A percentile compares a stretch with the other conserved stretches of the same genome.
Conservation (phyloP, 1,139 yeast genomes). For the Lodderomyces jiufengensis region DNA sequence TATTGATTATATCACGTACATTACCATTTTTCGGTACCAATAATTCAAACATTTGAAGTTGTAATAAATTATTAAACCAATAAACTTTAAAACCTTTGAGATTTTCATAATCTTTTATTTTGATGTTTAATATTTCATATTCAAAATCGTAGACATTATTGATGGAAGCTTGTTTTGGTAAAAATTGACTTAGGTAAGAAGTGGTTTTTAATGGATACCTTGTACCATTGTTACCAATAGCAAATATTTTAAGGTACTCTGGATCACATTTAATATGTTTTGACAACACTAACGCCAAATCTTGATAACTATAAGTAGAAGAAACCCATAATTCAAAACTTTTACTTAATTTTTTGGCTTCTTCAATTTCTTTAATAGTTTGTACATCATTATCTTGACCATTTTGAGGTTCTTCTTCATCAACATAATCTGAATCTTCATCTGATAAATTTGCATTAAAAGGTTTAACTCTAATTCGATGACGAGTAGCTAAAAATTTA, state of each 20-base stretch:
- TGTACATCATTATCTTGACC: slow-evolving; percentile 8
- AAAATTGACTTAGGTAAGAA: slow-evolving; percentile 39
- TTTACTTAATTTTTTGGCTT: slow-evolving; percentile 18
- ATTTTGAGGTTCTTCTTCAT: slow-evolving; percentile 15
- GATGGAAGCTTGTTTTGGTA: slow-evolving; percentile 48
- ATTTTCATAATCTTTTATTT: slow-evolving; percentile 73
- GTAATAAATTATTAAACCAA: slow-evolving; percentile 62
- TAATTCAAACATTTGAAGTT: slow-evolving; percentile 66
- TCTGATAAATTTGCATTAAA: slow-evolving; percentile 41
- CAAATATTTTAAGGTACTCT: slow-evolving; percentile 60
- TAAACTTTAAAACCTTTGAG: slow-evolving; percentile 60
- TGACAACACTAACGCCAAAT: slow-evolving; percentile 60
- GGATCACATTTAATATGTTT: slow-evolving; percentile 53
- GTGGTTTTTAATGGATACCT: slow-evolving; percentile 47
- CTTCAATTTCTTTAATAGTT: slow-evolving; percentile 16
- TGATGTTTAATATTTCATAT: slow-evolving; percentile 74
- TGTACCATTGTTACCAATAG: slow-evolving; percentile 53
- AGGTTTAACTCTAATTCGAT: slow-evolving; percentile 56
- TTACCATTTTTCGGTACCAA: slow-evolving; percentile 62
- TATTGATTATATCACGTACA: slow-evolving; percentile 52
- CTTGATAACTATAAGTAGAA: slow-evolving; percentile 53
- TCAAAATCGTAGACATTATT: slow-evolving; percentile 50
- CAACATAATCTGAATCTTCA: slow-evolving; percentile 47
- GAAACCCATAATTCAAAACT: slow-evolving; percentile 70
- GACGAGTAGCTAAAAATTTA: slow-evolving; percentile 61